Conservation (phyloP, 2,329 filamentous ascomycete genomes). For the Fusarium oligoseptatum region DNA sequence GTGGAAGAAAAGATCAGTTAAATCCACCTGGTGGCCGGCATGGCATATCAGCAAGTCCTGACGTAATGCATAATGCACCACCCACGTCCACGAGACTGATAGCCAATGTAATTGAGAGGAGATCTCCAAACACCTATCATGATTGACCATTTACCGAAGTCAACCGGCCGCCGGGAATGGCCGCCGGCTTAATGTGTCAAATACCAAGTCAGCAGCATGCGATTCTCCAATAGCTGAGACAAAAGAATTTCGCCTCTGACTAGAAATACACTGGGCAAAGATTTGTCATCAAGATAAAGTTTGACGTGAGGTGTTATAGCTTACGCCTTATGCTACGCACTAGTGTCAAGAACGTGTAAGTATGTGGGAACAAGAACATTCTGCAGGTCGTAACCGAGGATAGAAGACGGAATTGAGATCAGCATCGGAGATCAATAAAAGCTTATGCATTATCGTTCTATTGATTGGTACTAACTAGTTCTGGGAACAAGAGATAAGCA, state of each 20-base stretch:
- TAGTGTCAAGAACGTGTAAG: background rate
- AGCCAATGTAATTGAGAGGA: background rate
- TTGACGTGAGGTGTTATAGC: background rate
- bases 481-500: background rate
- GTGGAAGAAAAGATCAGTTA: background rate
- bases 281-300: background rate
- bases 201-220: background rate
- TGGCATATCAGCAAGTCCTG: background rate
- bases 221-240: background rate
- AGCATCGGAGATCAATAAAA: background rate
- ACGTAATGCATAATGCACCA: background rate
- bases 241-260: background rate
- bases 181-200: background rate
- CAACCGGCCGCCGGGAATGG: background rate
- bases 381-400: background rate
- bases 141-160: background rate
- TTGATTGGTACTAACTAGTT: background rate
- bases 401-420: background rate
- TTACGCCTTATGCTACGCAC: background rate
- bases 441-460: background rate
- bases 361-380: background rate
- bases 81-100: too few relatives aligned
- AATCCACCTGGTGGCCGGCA: background rate
- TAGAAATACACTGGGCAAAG: background rate
- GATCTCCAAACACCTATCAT: background rate